Evolutionary conservation across 805 yeast species (phyloP).

Genomic region (Torulaspora quercuum): DNA sequence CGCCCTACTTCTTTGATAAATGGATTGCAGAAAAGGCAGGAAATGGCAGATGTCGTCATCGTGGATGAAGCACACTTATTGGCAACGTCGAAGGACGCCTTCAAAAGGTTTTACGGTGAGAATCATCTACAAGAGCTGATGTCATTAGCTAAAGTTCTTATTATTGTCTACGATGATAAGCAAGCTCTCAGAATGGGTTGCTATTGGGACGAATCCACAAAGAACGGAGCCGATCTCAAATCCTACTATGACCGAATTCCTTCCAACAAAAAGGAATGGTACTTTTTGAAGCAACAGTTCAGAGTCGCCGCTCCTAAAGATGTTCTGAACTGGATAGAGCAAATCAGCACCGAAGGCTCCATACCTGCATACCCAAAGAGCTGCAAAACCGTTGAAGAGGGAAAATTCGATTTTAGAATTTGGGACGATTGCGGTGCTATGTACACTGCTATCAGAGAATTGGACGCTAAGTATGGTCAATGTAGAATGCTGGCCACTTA

Average conservation of each 20-base stretch:
- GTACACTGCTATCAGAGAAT: conserved; percentile 37
- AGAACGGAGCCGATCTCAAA: conserved; percentile 39
- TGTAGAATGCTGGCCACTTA: conserved; percentile 44
- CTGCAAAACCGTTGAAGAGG: conserved; percentile 13
- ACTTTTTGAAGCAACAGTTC: conserved; percentile 40
- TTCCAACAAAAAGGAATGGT: conserved; percentile 26
- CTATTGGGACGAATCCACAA: conserved; percentile 39
- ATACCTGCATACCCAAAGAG: conserved; percentile 37
- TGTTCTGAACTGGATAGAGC: conserved; percentile 41
- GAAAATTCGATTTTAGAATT: conserved; percentile 36
- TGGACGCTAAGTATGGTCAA: conserved; percentile 39
- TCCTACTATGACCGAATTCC: conserved; percentile 23
- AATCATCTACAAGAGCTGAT: conserved; percentile 44
- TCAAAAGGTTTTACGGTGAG: conserved; percentile 43
- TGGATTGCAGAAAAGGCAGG: conserved; percentile 29
- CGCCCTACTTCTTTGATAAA: conserved; percentile 47
- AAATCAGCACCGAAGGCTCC: conserved; percentile 36
- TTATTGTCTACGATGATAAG: conserved; percentile 46
- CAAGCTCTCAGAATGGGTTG: conserved; percentile 48
- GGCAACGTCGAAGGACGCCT: conserved; percentile 44
- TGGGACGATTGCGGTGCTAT: conserved; percentile 44
- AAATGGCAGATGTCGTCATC: conserved; percentile 39
- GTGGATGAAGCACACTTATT: conserved; percentile 48
- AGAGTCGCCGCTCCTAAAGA: conserved; percentile 42
- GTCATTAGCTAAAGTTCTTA: conserved; percentile 38